phyloP scores from a whole-genome alignment of 139 green algal genomes.

The Coelastrella sp. region DNA sequence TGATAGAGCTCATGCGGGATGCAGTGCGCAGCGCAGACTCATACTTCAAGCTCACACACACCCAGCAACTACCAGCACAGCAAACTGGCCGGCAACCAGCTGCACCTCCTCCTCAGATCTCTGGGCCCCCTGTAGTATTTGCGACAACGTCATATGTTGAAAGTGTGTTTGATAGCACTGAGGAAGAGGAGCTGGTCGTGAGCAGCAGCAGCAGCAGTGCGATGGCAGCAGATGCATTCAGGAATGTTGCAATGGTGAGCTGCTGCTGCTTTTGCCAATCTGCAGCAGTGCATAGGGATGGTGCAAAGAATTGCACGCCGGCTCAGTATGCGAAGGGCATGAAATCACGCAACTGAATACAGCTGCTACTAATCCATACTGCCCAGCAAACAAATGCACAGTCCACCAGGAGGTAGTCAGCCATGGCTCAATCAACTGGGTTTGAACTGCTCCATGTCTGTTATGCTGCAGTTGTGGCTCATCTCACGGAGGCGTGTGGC shows the following conservation, averaged over 20 bases:
- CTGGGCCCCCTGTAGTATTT: neutral
- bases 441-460: too few relatives aligned
- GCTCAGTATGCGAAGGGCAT: too few relatives aligned
- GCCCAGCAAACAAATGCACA: too few relatives aligned
- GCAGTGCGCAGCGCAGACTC: constrained; percentile 43
- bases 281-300: too few relatives aligned
- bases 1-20: constrained; percentile 36
- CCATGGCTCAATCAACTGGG: too few relatives aligned
- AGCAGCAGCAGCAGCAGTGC: neutral
- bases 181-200: neutral
- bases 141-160: neutral
- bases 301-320: too few relatives aligned
- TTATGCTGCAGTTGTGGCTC: constrained; percentile 43
- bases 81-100: too few relatives aligned
- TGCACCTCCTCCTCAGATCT: too few relatives aligned
- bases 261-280: neutral
- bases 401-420: too few relatives aligned
- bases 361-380: too few relatives aligned
- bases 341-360: too few relatives aligned
- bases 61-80: too few relatives aligned
- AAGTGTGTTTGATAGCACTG: neutral
- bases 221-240: constrained; percentile 36
- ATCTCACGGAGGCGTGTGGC: constrained; percentile 24
- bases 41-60: constrained; percentile 32
- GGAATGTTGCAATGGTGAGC: constrained; percentile 21